Conservation (phyloP, 108 stramenopile species). For the Cyclostephanos invisitatus region DNA sequence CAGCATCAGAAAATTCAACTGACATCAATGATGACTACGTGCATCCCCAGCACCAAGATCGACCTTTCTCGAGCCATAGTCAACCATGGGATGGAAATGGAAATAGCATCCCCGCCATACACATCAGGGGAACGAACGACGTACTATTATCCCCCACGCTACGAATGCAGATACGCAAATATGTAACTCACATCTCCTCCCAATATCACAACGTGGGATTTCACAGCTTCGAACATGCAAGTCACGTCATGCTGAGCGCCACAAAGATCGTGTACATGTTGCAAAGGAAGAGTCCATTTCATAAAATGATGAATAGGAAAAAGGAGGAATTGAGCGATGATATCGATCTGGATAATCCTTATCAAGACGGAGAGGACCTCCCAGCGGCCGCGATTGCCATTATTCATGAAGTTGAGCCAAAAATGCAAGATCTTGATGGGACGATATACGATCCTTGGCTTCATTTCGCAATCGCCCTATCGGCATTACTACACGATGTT, state of each 20-base stretch:
- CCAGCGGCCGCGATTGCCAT: not conserved
- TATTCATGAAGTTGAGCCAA: conserved; percentile 6
- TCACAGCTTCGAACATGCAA: conserved; percentile 34
- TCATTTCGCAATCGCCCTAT: conserved; percentile 16
- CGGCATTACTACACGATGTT: conserved; percentile 15
- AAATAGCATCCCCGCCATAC: not conserved
- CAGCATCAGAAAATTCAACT: not conserved
- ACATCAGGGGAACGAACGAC: not conserved
- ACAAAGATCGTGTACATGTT: conserved; percentile 31
- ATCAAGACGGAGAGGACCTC: not conserved
- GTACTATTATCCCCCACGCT: conserved; percentile 3
- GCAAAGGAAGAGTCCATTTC: conserved; percentile 14
- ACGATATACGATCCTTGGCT: conserved; percentile 32
- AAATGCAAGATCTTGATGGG: not conserved
- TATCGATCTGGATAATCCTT: not conserved
- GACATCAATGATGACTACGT: not conserved
- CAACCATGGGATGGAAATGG: not conserved
- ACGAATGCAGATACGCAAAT: conserved; percentile 4
- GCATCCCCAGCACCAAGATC: not conserved
- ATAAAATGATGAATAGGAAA: not conserved
- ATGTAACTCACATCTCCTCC: conserved; percentile 1
- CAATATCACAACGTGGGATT: conserved; percentile 28
- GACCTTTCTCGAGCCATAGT: not conserved
- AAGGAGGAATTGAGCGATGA: not conserved
- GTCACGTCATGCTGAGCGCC: conserved; percentile 33